These are phyloP conservation scores for Lachancea meyersii DNA, from an alignment of 805 yeast species.

Conservation along the genomic window DNA sequence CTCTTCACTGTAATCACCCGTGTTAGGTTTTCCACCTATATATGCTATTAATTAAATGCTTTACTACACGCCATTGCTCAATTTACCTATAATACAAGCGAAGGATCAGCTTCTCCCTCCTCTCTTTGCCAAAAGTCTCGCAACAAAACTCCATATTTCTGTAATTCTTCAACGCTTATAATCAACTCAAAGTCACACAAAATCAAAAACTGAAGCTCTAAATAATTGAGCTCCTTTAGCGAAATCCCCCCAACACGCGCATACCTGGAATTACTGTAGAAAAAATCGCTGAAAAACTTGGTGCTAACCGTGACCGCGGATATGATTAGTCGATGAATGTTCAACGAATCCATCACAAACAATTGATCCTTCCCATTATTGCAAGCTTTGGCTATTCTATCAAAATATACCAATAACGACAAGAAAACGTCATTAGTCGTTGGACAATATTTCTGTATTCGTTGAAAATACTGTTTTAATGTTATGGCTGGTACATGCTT, in stretches of 20 bases:
- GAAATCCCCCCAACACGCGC: constrained; percentile 96
- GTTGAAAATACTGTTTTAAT: constrained; percentile 77
- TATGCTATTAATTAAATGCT: not conserved
- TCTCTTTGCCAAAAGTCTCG: constrained; percentile 79
- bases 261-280: constrained; percentile 88
- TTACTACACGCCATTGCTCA: not conserved
- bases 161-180: constrained; percentile 86
- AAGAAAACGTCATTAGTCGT: constrained; percentile 96
- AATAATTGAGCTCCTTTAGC: constrained; percentile 82
- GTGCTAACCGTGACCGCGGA: constrained; percentile 94
- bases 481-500: constrained; percentile 94
- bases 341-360: constrained; percentile 93
- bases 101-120: constrained; percentile 2
- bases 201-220: constrained; percentile 83
- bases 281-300: constrained; percentile 89
- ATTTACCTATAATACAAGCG: not conserved
- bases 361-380: constrained; percentile 40
- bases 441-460: constrained; percentile 94
- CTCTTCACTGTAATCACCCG: no score
- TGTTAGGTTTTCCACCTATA: no score
- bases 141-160: constrained; percentile 80
- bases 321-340: constrained; percentile 87
- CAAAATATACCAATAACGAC: constrained; percentile 86
- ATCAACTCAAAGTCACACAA: constrained; percentile 79
- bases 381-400: constrained; percentile 74